Base-by-base conservation (phyloP, 176 grass and related monocot species). In the Oryza nivara region DNA sequence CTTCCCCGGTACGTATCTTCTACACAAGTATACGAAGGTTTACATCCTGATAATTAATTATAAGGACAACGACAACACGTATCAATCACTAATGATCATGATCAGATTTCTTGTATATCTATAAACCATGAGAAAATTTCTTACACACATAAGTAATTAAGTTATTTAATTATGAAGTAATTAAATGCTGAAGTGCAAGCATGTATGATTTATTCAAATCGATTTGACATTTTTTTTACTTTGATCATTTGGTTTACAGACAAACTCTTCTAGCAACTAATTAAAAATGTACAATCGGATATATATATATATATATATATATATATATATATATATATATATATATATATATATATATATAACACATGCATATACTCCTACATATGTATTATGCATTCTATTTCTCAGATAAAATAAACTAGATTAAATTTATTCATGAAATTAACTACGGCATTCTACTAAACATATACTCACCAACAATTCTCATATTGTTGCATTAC, bases 61-160 rank as follows among this genome's bases (percentile, higher is more conserved):
- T 32, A 49, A 15, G 47, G 23, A 63, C 36, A 47, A 11, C 51
- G 46, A 8, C 25, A 22, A 23, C 30, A 86, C 67, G 84, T 72
- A 61, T 71, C 72, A 49, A 72, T 19, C 30, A 73, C 68, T 61
- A 63, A 28, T 73, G 43, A 72, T 49, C n/a, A 74, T 4, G 76
- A 69, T 14, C 47, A 23, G 19, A 71, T 51, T 70, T 58, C 78
- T 14, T 68, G 28, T 68, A 35, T 68, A 51, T 68, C 23, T 65
- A 67, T 11, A 67, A 45, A 61, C 44, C 11, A 32, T 32, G 51
- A 74, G 46, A 26, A 81, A 25, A 65, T 52, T 65, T 79, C 19
- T 64, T 47, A 66, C 5, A 15, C 61, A 20, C 48, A 38, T 38
- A 5, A 38, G 36, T 38, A 38, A 38, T 38, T 38, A 38, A 38